These are phyloP conservation scores for Aspergillus luchuensis DNA, from an alignment of 2,329 filamentous ascomycete genomes.

Conservation along the genomic window DNA sequence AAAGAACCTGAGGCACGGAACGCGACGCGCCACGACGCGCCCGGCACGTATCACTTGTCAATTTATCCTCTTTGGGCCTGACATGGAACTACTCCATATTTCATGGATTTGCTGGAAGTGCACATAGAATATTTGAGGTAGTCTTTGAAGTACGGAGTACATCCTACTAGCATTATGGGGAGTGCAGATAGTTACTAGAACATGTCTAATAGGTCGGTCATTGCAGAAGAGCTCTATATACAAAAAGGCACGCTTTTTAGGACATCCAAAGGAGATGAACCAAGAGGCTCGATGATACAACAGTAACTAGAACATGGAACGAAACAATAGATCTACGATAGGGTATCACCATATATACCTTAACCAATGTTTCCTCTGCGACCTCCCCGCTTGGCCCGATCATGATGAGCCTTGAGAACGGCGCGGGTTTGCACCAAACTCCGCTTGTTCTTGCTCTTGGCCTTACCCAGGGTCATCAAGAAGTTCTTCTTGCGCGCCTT, in stretches of 20 bases:
- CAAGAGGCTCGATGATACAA: conserved; percentile 6
- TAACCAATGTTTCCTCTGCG: conserved; percentile 67
- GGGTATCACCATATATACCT: conserved; percentile 8
- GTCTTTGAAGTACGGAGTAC: not conserved
- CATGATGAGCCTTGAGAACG: conserved; percentile 77
- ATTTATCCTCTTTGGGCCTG: conserved; percentile 27
- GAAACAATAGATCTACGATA: not conserved
- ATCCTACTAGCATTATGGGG: no score
- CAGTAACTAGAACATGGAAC: not conserved
- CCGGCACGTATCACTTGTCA: conserved; percentile 19
- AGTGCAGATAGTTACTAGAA: not conserved
- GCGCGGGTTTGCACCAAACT: conserved; percentile 84
- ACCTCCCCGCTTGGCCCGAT: conserved; percentile 81
- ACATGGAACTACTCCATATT: not conserved
- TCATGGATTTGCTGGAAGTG: not conserved
- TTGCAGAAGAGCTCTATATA: not conserved
- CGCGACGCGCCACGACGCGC: conserved; percentile 30
- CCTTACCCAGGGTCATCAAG: conserved; percentile 95
- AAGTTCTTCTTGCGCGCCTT: conserved; percentile 98
- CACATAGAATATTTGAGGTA: not conserved
- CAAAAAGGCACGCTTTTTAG: conserved; percentile 7
- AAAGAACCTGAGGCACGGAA: conserved; percentile 14
- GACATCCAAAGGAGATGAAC: conserved; percentile 16
- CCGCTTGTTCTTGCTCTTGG: conserved; percentile 91
- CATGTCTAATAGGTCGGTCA: not conserved